Base-by-base conservation (phyloP, 257 asterid genomes). In the Verbena officinalis region DNA sequence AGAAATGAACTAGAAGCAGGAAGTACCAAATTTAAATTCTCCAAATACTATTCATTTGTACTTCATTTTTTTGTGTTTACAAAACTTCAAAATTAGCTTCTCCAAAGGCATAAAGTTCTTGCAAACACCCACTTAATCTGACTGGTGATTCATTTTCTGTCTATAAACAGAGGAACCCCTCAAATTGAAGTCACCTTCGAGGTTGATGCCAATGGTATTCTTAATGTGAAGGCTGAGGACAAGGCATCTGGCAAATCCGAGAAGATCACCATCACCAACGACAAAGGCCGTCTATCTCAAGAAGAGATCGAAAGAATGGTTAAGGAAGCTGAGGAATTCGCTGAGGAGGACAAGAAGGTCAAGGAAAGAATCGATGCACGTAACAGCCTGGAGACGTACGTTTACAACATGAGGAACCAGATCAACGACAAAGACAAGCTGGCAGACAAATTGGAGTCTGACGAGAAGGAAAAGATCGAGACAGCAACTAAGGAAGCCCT, bases 231-330 rank as follows among this genome's bases (percentile, higher is more conserved):
- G 86, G 99, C 99, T 1, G 97, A 93, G 71, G 99, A 93, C 86
- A 93, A 90, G 73, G 99, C 92, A 53, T 85, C 97, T 1, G 97
- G 99, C 2, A 72, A 79, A 67, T 73, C 95, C 4, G 96, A 93
- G 76, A 90, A 85, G 84, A 93, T 93, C 75, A 93, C 97, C 15
- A 93, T 93, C 82, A 87, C 97, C 62, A 93, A 93, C 7, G 99
- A 93, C 80, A 93, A 90, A 65, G 99, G 99, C n/a, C 96, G 97
- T 1, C 50, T 93, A 74, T 85, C 89, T 72, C 97, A 89, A 66
- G 98, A 92, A 49, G 98, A 92, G 81, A 92, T 92, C 7, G 98
- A 92, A 3, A 87, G 95, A 4, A 92, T 89, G 97, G 97, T 92
- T 17, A 83, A 51, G 15, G 97, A 92, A 50, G 98, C 97, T 0